A percentile compares a stretch with the other conserved stretches of the same genome.
Conservation (phyloP, 2,329 filamentous ascomycete genomes). For the Fonsecaea erecta region DNA sequence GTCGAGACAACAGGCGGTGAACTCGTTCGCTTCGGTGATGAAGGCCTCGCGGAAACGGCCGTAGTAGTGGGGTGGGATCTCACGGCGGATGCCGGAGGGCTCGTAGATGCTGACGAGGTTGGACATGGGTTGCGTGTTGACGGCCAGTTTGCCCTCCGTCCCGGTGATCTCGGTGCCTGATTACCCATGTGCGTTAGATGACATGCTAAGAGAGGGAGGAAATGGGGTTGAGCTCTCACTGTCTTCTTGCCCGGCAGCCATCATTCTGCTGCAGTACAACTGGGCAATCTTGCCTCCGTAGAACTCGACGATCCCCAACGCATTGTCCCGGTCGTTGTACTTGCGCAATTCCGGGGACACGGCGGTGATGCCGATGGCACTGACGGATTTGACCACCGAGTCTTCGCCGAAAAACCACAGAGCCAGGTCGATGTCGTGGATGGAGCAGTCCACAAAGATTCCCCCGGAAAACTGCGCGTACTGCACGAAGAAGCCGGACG, state of each 20-base stretch:
- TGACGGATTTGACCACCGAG: slow-evolving; percentile 60
- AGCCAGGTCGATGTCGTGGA: slow-evolving; percentile 71
- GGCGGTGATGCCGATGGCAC: slow-evolving; percentile 62
- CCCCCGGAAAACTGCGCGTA: slow-evolving; percentile 69
- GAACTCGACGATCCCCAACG: slow-evolving; percentile 69
- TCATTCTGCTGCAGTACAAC: slow-evolving; percentile 68
- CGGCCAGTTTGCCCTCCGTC: slow-evolving; percentile 65
- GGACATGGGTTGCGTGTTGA: slow-evolving; percentile 63
- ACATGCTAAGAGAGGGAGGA: slow-evolving; percentile 42
- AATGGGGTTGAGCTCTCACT: slow-evolving; percentile 13
- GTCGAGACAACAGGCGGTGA: slow-evolving; percentile 64
- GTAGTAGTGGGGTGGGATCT: slow-evolving; percentile 67
- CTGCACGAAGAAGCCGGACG: slow-evolving; percentile 68
- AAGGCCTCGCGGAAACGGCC: slow-evolving; percentile 67
- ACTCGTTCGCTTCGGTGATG: slow-evolving; percentile 67
- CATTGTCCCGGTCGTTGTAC: slow-evolving; percentile 66
- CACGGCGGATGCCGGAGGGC: slow-evolving; percentile 58
- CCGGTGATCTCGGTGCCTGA: slow-evolving; percentile 66
- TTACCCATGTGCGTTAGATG: background rate
- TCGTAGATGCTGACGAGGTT: slow-evolving; percentile 63
- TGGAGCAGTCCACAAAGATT: slow-evolving; percentile 72
- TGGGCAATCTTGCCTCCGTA: slow-evolving; percentile 66
- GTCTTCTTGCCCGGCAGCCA: slow-evolving; percentile 70
- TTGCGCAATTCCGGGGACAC: slow-evolving; percentile 63
- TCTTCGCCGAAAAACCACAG: slow-evolving; percentile 67